Evolutionary conservation across 192 early-diverging fungal species (phyloP), one percentile per base, ranked within the genome.

Genomic region (Rhizophagus sp.): DNA sequence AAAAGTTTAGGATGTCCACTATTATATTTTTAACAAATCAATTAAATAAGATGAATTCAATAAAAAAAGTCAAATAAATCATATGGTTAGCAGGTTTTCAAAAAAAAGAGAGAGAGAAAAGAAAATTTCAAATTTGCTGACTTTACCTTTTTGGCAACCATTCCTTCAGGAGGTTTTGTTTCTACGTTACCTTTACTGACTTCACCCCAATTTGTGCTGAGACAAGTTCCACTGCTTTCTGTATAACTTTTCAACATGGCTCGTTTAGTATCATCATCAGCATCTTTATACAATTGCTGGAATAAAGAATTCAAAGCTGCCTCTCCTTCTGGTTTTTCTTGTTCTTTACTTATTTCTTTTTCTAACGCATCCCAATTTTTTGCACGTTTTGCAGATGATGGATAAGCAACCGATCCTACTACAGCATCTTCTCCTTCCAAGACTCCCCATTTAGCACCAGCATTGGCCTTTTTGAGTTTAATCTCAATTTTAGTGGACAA

Each of bases 191-290:
- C 91, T 85, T 94, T 92, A 34, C 90, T 88, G 61, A 99, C 96
- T 85, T 97, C 95, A 41, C 86, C 88, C 97, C 97, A 99, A 84
- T 99, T 97, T 41, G 97, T 99, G 73, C 92, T 94, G 49, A 99
- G 87, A 69, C 91, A 91, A 0, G 98, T 99, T 33, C 98, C 98
- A 73, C 95, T 96, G 84, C 93, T 95, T 84, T 99, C 98, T 6
- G 93, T 88, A 83, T 95, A 99, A 82, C 94, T 95, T 88, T 99
- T 99, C 90, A 98, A 93, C 98, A 99, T 99, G 0, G 98, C 97
- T 24, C 94, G 88, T 70, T 88, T 88, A 10, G 94, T 93, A 66
- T 99, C 94, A 25, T 94, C 92, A 80, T 91, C 93, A 1, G 96
- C 95, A 82, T 97, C 95, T 76, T 90, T 91, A 84, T 97, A 99